Evolutionary conservation across 192 early-diverging fungal genomes (phyloP).

Genomic region (Geranomyces michiganensis): DNA sequence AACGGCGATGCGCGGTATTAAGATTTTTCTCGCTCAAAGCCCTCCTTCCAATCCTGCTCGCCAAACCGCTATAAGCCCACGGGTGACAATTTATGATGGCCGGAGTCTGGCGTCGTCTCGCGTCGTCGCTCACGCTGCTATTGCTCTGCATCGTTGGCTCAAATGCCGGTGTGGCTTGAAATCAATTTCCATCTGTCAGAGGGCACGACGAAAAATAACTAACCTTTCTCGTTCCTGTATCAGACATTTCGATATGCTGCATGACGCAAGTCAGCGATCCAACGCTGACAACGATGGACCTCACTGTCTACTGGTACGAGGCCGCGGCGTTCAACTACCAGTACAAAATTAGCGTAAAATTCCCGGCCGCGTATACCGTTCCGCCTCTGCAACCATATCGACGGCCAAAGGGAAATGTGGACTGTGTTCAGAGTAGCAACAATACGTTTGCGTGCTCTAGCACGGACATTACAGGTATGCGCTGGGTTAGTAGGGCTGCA

Average conservation of each 20-base stretch:
- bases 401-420: constrained; percentile 23
- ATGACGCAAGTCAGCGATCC: not conserved
- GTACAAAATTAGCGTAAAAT: constrained; percentile 15
- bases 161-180: too few relatives aligned
- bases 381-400: constrained; percentile 17
- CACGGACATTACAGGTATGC: constrained; percentile 6
- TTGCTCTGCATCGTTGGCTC: too few relatives aligned
- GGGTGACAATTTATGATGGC: too few relatives aligned
- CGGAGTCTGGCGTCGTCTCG: too few relatives aligned
- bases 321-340: not conserved
- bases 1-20: too few relatives aligned
- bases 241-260: not conserved
- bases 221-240: too few relatives aligned
- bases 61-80: too few relatives aligned
- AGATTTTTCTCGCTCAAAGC: too few relatives aligned
- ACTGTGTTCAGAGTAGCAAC: not conserved
- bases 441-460: constrained; percentile 19
- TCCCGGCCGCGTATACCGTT: constrained; percentile 20
- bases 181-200: too few relatives aligned
- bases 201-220: too few relatives aligned
- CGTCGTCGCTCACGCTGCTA: too few relatives aligned
- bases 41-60: too few relatives aligned
- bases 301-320: constrained; percentile 25
- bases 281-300: not conserved
- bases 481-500: not conserved